These are phyloP conservation scores for Takashimella koratensis DNA, from an alignment of 1,284 basidiomycete genomes.

Conservation along the genomic window DNA sequence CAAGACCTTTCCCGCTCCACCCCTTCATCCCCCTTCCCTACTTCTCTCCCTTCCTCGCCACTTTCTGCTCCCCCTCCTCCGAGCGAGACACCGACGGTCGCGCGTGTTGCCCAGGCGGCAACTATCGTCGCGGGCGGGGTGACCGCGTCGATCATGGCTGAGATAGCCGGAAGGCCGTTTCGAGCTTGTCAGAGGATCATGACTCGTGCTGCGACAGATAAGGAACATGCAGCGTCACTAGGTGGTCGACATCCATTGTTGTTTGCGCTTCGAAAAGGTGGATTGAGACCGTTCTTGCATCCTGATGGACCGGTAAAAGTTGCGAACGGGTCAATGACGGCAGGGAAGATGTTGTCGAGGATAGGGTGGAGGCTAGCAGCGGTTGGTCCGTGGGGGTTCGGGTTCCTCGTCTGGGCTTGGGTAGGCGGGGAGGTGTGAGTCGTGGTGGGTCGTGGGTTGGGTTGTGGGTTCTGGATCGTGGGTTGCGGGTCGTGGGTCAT, in stretches of 20 bases:
- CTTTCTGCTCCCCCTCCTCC: conserved; percentile 9
- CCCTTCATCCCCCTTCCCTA: neutral
- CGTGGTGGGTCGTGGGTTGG: neutral
- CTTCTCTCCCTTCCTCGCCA: neutral
- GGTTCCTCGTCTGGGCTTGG: conserved; percentile 48
- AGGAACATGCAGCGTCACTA: conserved; percentile 1
- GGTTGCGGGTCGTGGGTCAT: no score
- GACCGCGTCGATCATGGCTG: conserved; percentile 38
- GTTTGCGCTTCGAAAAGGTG: conserved; percentile 18
- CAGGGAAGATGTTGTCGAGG: conserved; percentile 13
- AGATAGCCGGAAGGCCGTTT: conserved; percentile 41
- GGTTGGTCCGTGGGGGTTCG: conserved; percentile 48
- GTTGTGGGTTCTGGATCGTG: no score
- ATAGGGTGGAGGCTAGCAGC: conserved; percentile 42
- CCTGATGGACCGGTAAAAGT: conserved; percentile 10
- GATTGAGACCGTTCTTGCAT: conserved; percentile 29
- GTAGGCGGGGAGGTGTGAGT: conserved; percentile 47
- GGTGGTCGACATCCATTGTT: conserved; percentile 2
- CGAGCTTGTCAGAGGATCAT: conserved; percentile 32
- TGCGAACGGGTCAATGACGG: neutral
- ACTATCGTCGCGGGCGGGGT: conserved; percentile 47
- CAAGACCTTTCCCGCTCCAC: conserved; percentile 4
- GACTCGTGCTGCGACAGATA: conserved; percentile 8
- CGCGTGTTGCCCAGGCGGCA: conserved; percentile 43
- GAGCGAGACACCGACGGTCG: conserved; percentile 29